Base-by-base conservation (phyloP, 2,329 filamentous ascomycete genomes). In the Plenodomus lindquistii region DNA sequence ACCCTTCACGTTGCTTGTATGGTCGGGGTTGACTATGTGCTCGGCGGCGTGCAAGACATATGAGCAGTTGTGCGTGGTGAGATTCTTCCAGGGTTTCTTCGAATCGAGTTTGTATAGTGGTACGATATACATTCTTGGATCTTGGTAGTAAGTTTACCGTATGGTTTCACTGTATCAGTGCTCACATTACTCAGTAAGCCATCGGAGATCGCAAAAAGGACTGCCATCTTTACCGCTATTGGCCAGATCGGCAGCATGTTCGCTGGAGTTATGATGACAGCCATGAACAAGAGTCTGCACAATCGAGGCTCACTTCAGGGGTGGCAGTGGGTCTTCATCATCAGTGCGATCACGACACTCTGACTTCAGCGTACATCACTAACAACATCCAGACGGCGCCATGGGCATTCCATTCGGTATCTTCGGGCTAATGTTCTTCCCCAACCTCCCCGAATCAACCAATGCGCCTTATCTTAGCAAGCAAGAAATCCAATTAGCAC, bases 231-330 rank as follows among this genome's bases (percentile, higher is more conserved):
- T 35, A 67, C 64, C 9, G 63, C 64, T 3, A 55, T 63, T 8
- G 64, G 63, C 0, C 64, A 65, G 22, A 64, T 65, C 8, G 64
- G 64, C 13, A 67, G 62, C 34, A 67, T 67, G 64, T 66, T 65
- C 20, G 63, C 64, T 24, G 63, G 64, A 20, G 57, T 64, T 9
- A 66, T 67, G 64, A 67, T 66, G 64, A 67, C 64, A n/a, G 62
- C 64, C 3, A 64, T 66, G 55, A 65, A 66, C 18, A 37, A 62
- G 34, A 52, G 59, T n/a, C 48, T 67, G 34, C 51, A 65, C 22
- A 53, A 42, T 0, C 49, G 58, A 20, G 55, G 43, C 2, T 54
- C 57, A 13, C 57, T 67, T 11, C 46, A 55, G 27, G 63, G 62
- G 4, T 67, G 63, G 64, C 63, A 64, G 29, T 67, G 64, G 63